Conservation (phyloP, 2,329 filamentous ascomycete genomes). For the Rutstroemia sp. region DNA sequence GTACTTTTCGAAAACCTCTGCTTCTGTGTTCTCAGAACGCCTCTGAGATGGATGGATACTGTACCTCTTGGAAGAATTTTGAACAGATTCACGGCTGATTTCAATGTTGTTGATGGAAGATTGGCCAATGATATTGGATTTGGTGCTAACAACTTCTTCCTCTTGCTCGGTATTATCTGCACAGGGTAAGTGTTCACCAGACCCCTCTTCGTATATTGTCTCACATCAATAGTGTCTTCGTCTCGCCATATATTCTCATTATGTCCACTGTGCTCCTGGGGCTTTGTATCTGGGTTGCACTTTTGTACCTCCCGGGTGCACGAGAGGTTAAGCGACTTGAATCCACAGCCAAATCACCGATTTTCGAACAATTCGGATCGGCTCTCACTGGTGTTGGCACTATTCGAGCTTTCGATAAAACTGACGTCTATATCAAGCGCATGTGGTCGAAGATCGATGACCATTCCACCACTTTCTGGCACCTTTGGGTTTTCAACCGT, state of each 20-base stretch:
- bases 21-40: constrained; percentile 60
- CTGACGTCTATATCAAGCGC: constrained; percentile 54
- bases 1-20: constrained; percentile 60
- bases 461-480: constrained; percentile 58
- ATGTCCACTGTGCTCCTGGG: constrained; percentile 51
- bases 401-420: constrained; percentile 68
- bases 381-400: constrained; percentile 66
- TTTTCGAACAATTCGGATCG: constrained; percentile 73
- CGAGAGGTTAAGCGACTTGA: constrained; percentile 72
- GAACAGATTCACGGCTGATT: constrained; percentile 73
- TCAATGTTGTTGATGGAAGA: constrained; percentile 63
- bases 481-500: constrained; percentile 65
- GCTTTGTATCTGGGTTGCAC: constrained; percentile 50
- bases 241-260: constrained; percentile 59
- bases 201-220: constrained; percentile 42
- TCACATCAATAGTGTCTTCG: constrained; percentile 41
- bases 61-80: constrained; percentile 69
- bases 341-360: constrained; percentile 67
- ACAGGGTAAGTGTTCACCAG: constrained; percentile 41
- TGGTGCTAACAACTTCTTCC: constrained; percentile 51
- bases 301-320: constrained; percentile 60
- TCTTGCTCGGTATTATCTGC: constrained; percentile 57
- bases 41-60: constrained; percentile 74
- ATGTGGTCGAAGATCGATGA: constrained; percentile 66
- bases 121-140: constrained; percentile 57